These are phyloP conservation scores for Ogataea ganodermae DNA, from an alignment of 805 yeast genomes.

Conservation along the genomic window DNA sequence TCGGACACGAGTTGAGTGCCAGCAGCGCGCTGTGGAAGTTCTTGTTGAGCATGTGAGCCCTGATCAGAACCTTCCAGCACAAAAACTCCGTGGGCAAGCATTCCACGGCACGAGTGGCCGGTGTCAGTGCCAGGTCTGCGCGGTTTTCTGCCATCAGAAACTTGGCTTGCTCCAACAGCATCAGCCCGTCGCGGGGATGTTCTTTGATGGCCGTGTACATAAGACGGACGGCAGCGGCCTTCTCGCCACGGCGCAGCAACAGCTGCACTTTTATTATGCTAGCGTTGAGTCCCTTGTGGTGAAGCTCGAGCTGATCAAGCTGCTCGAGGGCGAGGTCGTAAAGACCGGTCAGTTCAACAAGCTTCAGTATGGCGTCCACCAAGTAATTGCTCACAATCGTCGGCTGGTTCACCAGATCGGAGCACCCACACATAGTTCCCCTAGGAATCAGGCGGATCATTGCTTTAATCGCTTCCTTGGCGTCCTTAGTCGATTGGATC, in stretches of 20 bases:
- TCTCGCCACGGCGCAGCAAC: conserved; percentile 43
- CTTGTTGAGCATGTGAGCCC: conserved; percentile 56
- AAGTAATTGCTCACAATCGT: conserved; percentile 49
- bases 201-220: conserved; percentile 42
- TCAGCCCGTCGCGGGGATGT: conserved; percentile 56
- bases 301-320: conserved; percentile 30
- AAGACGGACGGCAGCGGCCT: conserved; percentile 47
- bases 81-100: conserved; percentile 76
- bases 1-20: conserved; percentile 75
- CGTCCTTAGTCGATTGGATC: conserved; percentile 37
- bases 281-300: conserved; percentile 22
- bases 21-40: conserved; percentile 62
- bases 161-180: conserved; percentile 62
- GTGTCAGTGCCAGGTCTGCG: conserved; percentile 55
- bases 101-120: conserved; percentile 62
- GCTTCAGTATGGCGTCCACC: conserved; percentile 49
- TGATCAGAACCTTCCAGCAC: conserved; percentile 67
- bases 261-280: conserved; percentile 45
- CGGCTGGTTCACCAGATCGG: conserved; percentile 35
- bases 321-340: conserved; percentile 41
- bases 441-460: conserved; percentile 48
- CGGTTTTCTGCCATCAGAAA: conserved; percentile 58
- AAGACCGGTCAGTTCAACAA: conserved; percentile 42
- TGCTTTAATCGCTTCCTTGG: conserved; percentile 38
- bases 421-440: conserved; percentile 50